Evolutionary conservation across 2,329 filamentous ascomycete genomes (phyloP).

Genomic region (Aspergillus texensis): DNA sequence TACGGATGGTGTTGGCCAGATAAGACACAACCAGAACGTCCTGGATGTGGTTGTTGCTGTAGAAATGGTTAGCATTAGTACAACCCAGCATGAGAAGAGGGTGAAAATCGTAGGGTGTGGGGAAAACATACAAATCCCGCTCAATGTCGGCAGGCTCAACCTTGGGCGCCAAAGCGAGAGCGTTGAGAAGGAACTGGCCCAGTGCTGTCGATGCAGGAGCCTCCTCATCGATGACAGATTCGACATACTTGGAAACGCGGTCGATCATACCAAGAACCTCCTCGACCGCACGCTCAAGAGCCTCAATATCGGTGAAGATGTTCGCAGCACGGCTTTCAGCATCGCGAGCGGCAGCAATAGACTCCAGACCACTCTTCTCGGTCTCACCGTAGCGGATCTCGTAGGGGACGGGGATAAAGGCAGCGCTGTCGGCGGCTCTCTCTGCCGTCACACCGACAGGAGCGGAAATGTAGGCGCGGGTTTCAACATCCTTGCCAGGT

Average conservation of each 20-base stretch:
- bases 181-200: conserved; percentile 93
- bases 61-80: conserved; percentile 30
- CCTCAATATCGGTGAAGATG: conserved; percentile 86
- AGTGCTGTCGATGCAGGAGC: conserved; percentile 85
- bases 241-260: conserved; percentile 87
- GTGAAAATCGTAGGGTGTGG: conserved; percentile 1
- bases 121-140: conserved; percentile 74
- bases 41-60: conserved; percentile 96
- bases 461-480: conserved; percentile 91
- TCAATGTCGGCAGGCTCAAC: conserved; percentile 89
- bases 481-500: conserved; percentile 84
- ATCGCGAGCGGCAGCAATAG: conserved; percentile 81
- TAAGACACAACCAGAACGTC: conserved; percentile 98
- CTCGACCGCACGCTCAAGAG: conserved; percentile 80
- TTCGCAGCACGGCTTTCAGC: conserved; percentile 71
- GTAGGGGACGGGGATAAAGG: conserved; percentile 97
- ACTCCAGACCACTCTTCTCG: conserved; percentile 76
- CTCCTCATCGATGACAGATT: conserved; percentile 86
- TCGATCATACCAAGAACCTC: conserved; percentile 88
- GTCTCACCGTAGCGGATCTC: conserved; percentile 86
- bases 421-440: conserved; percentile 90
- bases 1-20: conserved; percentile 97
- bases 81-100: conserved; percentile 9
- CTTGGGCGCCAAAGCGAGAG: conserved; percentile 90
- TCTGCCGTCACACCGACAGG: conserved; percentile 94